Conservation (phyloP, 371 early-diverging fungal genomes). For the Saksenaea vasiformis region DNA sequence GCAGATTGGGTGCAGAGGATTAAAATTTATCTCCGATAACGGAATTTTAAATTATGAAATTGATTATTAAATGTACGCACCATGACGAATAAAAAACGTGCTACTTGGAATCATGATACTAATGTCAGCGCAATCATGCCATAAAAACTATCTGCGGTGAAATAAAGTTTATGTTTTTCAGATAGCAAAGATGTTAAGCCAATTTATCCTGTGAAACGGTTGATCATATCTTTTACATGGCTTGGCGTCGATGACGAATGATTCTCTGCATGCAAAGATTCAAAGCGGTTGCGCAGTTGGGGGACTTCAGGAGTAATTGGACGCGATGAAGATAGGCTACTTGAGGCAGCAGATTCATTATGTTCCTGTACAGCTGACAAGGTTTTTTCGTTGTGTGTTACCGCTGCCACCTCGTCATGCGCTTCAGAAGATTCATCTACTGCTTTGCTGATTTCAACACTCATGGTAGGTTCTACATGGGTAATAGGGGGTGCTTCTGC, state of each 20-base stretch:
- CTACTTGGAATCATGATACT: no score
- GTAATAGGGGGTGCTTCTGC: not conserved
- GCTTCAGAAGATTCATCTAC: conserved; percentile 9
- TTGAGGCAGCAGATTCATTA: conserved; percentile 9
- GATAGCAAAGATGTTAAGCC: not conserved
- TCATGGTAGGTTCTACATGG: conserved; percentile 1
- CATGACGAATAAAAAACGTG: no score
- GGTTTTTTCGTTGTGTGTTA: conserved; percentile 12
- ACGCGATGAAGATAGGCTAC: conserved; percentile 9
- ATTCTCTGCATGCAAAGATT: conserved; percentile 12
- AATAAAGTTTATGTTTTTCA: not conserved
- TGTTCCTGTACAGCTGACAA: conserved; percentile 4
- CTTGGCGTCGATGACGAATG: conserved; percentile 27
- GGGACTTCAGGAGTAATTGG: conserved; percentile 32
- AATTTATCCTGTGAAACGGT: conserved; percentile 27
- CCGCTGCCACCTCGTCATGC: conserved; percentile 34
- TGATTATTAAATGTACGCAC: no score
- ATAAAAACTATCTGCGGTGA: no score
- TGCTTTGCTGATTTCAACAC: conserved; percentile 1
- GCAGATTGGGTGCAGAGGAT: no score
- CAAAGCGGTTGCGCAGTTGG: conserved; percentile 38
- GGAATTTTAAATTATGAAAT: no score
- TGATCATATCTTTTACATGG: conserved; percentile 44
- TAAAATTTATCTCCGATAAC: no score
- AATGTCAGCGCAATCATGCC: no score